Conservation (phyloP, 768 basidiomycete genomes). For the Multifurca ochricompacta region DNA sequence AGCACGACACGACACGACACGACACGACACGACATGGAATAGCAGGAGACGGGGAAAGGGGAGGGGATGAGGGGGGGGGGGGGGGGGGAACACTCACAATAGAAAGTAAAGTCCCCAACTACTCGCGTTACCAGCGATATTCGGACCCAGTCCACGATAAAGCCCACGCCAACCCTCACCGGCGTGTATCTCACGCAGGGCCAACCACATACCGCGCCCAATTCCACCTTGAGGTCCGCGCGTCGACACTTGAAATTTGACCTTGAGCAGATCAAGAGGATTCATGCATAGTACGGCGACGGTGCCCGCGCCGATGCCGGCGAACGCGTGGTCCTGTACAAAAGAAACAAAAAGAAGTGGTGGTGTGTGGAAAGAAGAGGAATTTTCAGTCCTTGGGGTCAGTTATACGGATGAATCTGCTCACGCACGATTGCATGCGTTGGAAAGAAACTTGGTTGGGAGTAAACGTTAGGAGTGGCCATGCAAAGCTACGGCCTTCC, state of each 20-base stretch:
- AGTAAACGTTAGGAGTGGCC: slow-evolving; percentile 6
- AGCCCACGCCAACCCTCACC: slow-evolving; percentile 76
- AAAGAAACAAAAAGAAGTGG: neutral
- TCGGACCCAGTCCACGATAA: slow-evolving; percentile 85
- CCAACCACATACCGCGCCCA: slow-evolving; percentile 67
- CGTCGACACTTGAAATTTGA: slow-evolving; percentile 87
- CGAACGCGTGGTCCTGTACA: slow-evolving; percentile 84
- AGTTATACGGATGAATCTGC: too few species aligned
- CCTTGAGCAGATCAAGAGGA: slow-evolving; percentile 91
- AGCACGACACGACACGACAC: too few species aligned
- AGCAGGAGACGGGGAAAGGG: too few species aligned
- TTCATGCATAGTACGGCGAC: slow-evolving; percentile 94
- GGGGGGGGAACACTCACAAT: slow-evolving; percentile 54
- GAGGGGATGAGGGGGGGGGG: neutral
- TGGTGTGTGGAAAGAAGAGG: neutral
- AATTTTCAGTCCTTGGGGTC: too few species aligned
- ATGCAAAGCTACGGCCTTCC: neutral
- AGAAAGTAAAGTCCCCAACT: slow-evolving; percentile 99
- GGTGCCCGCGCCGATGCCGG: slow-evolving; percentile 89
- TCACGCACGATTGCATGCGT: slow-evolving; percentile 27
- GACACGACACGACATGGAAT: too few species aligned
- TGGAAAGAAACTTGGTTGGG: slow-evolving; percentile 23
- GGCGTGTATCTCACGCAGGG: slow-evolving; percentile 64
- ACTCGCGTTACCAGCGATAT: slow-evolving; percentile 89
- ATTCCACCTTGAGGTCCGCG: slow-evolving; percentile 49